Conservation (phyloP, 805 yeast genomes). For the Saccharomycopsis guyanensis region DNA sequence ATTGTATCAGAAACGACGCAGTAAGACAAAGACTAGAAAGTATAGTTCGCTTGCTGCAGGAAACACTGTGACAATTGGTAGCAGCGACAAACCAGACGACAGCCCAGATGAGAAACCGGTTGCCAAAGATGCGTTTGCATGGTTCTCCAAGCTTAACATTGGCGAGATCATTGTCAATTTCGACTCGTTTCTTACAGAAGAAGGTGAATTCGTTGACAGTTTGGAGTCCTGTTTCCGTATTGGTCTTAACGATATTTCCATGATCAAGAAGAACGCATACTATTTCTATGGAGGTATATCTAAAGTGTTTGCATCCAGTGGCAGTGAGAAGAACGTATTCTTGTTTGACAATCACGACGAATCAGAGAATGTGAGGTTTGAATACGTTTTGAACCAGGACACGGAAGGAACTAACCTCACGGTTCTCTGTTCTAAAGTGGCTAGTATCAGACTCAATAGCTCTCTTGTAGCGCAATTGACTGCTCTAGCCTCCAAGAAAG, state of each 20-base stretch:
- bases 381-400: conserved; percentile 28
- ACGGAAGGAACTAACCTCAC: conserved; percentile 36
- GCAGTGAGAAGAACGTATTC: conserved; percentile 19
- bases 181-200: conserved; percentile 36
- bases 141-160: conserved; percentile 35
- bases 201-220: conserved; percentile 32
- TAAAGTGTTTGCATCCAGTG: conserved; percentile 26
- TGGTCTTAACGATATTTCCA: conserved; percentile 27
- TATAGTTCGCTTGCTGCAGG: conserved; percentile 5
- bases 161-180: conserved; percentile 34
- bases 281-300: conserved; percentile 43
- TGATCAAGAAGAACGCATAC: conserved; percentile 37
- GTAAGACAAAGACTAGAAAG: conserved; percentile 1
- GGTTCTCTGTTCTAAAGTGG: conserved; percentile 37
- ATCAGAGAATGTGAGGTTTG: conserved; percentile 41
- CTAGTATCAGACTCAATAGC: conserved; percentile 22
- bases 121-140: not conserved
- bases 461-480: conserved; percentile 16
- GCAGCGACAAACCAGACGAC: no score
- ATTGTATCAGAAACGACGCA: not conserved
- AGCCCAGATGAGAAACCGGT: not conserved
- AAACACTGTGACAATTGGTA: conserved; percentile 4
- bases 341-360: conserved; percentile 25
- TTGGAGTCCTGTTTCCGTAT: conserved; percentile 27
- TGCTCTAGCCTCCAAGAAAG: not conserved